Percentiles rank a stretch among this genome's conserved stretches.
Evolutionary conservation across 768 basidiomycete genomes (phyloP).

Genomic region (Suillus subluteus): DNA sequence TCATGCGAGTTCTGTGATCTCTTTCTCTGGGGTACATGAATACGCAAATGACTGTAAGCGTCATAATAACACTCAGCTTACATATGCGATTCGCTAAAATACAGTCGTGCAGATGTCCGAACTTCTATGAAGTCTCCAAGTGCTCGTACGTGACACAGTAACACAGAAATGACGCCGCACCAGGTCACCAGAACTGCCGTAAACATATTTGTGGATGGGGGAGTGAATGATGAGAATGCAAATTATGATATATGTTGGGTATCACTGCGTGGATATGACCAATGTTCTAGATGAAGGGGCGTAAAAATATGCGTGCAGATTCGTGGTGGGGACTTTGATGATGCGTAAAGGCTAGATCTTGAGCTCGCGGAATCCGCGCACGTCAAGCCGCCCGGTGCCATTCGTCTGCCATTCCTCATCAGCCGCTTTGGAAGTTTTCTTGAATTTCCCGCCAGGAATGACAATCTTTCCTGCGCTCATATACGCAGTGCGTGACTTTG

Average conservation of each 20-base stretch:
- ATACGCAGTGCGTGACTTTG: slow-evolving; percentile 50
- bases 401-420: slow-evolving; percentile 63
- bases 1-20: not conserved
- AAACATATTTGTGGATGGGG: slow-evolving; percentile 1
- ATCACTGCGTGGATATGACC: slow-evolving; percentile 9
- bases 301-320: slow-evolving; percentile 11
- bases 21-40: not conserved
- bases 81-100: not conserved
- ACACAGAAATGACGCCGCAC: not conserved
- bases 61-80: not conserved
- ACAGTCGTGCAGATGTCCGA: slow-evolving; percentile 1
- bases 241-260: slow-evolving; percentile 8
- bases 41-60: not conserved
- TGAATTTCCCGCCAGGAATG: slow-evolving; percentile 63
- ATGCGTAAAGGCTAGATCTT: slow-evolving; percentile 51
- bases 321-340: slow-evolving; percentile 10
- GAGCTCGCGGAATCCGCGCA: slow-evolving; percentile 77
- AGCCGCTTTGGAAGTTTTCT: slow-evolving; percentile 35
- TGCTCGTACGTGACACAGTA: not conserved
- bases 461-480: slow-evolving; percentile 57
- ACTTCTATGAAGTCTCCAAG: slow-evolving; percentile 10
- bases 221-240: slow-evolving; percentile 3
- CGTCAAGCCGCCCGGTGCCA: slow-evolving; percentile 73
- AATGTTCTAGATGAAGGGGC: slow-evolving; percentile 8
- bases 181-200: not conserved